phyloP scores from a whole-genome alignment of 352 stramenopile species.

The Pythium vanterpoolii region DNA sequence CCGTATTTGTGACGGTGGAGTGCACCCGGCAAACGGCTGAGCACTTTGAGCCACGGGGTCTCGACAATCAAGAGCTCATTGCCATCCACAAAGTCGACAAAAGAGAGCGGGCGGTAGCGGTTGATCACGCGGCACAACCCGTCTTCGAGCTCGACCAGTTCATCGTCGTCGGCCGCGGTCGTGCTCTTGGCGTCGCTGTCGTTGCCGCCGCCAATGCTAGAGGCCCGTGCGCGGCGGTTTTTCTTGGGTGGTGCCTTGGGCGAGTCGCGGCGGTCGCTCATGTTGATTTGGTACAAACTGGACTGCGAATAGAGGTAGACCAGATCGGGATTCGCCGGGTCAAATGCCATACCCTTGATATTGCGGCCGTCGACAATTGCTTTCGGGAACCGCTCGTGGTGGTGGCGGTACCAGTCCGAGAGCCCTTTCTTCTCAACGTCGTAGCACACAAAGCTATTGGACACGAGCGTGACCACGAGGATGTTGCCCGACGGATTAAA shows the following conservation, averaged over 20 bases:
- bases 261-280: constrained; percentile 30
- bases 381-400: constrained; percentile 71
- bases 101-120: constrained; percentile 81
- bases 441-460: constrained; percentile 85
- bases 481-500: constrained; percentile 76
- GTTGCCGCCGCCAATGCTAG: constrained; percentile 55
- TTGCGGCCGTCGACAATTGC: constrained; percentile 67
- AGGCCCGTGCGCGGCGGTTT: constrained; percentile 33
- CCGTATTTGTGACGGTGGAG: constrained; percentile 87
- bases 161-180: constrained; percentile 44
- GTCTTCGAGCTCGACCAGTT: constrained; percentile 57
- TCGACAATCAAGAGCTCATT: constrained; percentile 81
- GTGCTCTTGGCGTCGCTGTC: constrained; percentile 49
- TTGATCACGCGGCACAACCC: constrained; percentile 77
- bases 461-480: constrained; percentile 77
- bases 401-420: constrained; percentile 68
- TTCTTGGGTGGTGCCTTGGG: constrained; percentile 31
- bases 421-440: constrained; percentile 79
- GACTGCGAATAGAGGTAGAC: constrained; percentile 79
- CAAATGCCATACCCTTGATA: constrained; percentile 79
- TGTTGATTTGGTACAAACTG: constrained; percentile 84
- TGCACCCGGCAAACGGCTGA: constrained; percentile 72
- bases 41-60: constrained; percentile 85
- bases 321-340: constrained; percentile 68
- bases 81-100: constrained; percentile 74